Conservation (phyloP, 73 alveolate species). For the Paramecium sexaurelia region DNA sequence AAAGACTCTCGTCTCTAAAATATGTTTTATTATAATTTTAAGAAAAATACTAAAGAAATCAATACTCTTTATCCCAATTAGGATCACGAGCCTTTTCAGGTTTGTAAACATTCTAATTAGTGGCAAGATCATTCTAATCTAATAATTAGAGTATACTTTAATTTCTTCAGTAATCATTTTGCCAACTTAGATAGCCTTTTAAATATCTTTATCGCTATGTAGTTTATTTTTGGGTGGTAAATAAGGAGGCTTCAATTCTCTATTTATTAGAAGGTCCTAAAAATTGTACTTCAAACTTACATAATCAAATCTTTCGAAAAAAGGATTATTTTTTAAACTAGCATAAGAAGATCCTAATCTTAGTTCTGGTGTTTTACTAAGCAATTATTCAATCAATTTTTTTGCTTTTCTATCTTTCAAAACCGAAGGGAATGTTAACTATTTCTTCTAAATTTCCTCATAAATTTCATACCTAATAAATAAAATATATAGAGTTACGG, state of each 20-base stretch:
- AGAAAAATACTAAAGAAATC: neutral
- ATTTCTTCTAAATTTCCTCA: conserved; percentile 48
- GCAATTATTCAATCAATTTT: conserved; percentile 57
- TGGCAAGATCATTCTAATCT: conserved; percentile 1
- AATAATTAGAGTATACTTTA: neutral
- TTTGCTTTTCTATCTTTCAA: conserved; percentile 37
- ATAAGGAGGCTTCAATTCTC: conserved; percentile 59
- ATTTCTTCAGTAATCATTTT: conserved; percentile 42
- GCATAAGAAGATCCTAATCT: conserved; percentile 52
- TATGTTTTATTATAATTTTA: neutral
- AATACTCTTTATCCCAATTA: conserved; percentile 65
- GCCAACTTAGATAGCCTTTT: neutral
- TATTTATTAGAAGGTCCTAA: conserved; percentile 21
- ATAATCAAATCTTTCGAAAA: conserved; percentile 41
- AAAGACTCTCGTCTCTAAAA: neutral
- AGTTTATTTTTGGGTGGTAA: conserved; percentile 44
- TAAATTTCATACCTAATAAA: conserved; percentile 42
- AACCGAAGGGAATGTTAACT: conserved; percentile 64
- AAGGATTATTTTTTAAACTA: conserved; percentile 33
- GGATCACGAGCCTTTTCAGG: conserved; percentile 56
- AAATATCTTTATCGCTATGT: conserved; percentile 37
- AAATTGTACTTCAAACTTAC: neutral
- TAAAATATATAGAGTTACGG: conserved; percentile 49
- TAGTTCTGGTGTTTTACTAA: conserved; percentile 63
- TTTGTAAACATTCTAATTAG: neutral